Conservation (phyloP, 306 rosid genomes). For the Albizia julibrissin region DNA sequence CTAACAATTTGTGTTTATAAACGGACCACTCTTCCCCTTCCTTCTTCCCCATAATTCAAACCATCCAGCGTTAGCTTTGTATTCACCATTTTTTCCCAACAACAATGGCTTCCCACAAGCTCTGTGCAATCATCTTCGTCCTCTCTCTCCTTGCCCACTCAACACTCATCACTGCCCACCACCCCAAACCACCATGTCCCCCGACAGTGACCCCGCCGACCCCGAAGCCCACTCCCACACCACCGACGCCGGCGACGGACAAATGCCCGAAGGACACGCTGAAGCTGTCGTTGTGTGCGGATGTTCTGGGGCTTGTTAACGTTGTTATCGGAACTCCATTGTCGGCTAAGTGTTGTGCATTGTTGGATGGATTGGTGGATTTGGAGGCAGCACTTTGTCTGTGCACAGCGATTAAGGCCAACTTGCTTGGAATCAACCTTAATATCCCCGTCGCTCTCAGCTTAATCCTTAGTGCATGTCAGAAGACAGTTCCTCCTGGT, state of each 20-base stretch:
- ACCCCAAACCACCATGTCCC: neutral
- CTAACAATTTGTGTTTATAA: slow-evolving; percentile 54
- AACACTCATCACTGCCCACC: slow-evolving; percentile 43
- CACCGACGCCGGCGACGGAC: neutral
- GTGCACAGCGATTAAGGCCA: slow-evolving; percentile 79
- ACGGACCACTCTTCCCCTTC: neutral
- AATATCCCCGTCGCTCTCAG: slow-evolving; percentile 60
- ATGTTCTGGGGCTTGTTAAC: slow-evolving; percentile 57
- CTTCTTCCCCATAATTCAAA: neutral
- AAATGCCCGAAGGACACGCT: slow-evolving; percentile 63
- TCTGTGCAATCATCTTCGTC: slow-evolving; percentile 46
- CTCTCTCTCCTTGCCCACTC: slow-evolving; percentile 56
- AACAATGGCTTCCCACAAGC: slow-evolving; percentile 48
- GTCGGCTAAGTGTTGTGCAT: slow-evolving; percentile 60
- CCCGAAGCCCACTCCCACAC: neutral
- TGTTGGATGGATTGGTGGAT: slow-evolving; percentile 63
- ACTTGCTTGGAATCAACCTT: slow-evolving; percentile 72
- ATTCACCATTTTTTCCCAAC: neutral
- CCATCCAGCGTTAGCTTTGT: too few relatives aligned
- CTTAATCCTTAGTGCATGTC: slow-evolving; percentile 71
- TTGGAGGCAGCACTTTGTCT: slow-evolving; percentile 77
- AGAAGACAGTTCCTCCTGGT: slow-evolving; percentile 69
- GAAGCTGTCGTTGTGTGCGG: slow-evolving; percentile 68
- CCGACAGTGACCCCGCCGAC: neutral
- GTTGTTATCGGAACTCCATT: slow-evolving; percentile 53